Percentiles rank a stretch among this genome's conserved stretches.
Conservation (phyloP, 1,284 basidiomycete genomes). For the Ganoderma lucidum region DNA sequence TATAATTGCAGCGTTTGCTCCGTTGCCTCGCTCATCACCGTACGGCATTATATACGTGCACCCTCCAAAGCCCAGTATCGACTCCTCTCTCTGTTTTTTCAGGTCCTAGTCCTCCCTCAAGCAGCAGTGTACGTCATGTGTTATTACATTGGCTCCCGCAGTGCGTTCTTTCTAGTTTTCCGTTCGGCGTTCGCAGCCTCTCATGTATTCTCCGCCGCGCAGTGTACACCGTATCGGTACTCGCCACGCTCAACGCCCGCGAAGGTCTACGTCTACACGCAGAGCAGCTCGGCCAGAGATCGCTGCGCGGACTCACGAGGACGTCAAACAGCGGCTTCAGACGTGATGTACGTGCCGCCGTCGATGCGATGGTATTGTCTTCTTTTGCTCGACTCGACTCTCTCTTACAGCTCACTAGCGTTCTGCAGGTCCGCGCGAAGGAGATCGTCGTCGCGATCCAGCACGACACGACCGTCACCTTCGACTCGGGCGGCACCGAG, state of each 20-base stretch:
- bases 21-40: constrained; percentile 23
- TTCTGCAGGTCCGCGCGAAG: not conserved
- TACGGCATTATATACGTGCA: not conserved
- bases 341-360: constrained; percentile 1
- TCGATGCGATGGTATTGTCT: constrained; percentile 4
- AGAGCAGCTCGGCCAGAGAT: not conserved
- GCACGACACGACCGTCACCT: constrained; percentile 25
- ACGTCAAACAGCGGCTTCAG: constrained; percentile 11
- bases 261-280: constrained; percentile 17
- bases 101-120: constrained; percentile 22
- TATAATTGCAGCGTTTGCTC: constrained; percentile 15
- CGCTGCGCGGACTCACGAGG: constrained; percentile 6
- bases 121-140: constrained; percentile 27
- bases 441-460: constrained; percentile 26
- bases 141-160: constrained; percentile 30
- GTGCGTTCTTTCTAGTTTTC: constrained; percentile 3
- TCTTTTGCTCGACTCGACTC: not conserved
- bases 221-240: constrained; percentile 27
- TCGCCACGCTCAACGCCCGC: constrained; percentile 26
- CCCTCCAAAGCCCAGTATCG: not conserved
- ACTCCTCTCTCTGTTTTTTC: not conserved
- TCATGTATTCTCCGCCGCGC: not conserved
- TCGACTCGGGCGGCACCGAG: constrained; percentile 16
- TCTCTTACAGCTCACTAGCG: not conserved
- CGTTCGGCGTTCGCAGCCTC: not conserved